These are phyloP conservation scores for Colletotrichum lentis DNA, from an alignment of 2,329 filamentous ascomycete species.

Conservation along the genomic window DNA sequence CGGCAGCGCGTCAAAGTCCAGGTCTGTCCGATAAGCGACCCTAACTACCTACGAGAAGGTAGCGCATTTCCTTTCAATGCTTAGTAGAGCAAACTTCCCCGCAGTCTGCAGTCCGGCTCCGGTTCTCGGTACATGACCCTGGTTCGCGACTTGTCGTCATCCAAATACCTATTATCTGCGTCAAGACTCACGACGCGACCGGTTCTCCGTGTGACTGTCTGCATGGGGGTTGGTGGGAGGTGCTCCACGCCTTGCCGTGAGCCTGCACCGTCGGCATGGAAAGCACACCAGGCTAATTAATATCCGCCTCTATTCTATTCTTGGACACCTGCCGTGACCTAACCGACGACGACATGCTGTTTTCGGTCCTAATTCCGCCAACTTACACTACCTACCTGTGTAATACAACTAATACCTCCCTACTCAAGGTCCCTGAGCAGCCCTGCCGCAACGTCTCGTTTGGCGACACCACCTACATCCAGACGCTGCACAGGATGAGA, in stretches of 20 bases:
- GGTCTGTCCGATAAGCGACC: not conserved
- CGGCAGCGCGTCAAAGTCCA: not conserved
- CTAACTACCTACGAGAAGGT: not conserved
- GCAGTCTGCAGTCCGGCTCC: constrained; percentile 16
- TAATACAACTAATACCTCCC: too few relatives aligned
- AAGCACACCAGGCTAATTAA: not conserved
- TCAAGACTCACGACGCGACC: constrained; percentile 5
- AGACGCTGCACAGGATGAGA: not conserved
- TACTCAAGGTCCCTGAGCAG: not conserved
- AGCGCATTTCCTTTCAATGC: not conserved
- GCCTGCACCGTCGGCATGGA: not conserved
- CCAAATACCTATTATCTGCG: not conserved
- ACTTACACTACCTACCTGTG: not conserved
- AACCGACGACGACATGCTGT: not conserved
- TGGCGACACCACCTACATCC: constrained; percentile 3
- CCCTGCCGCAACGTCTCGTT: constrained; percentile 10
- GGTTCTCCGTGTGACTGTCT: not conserved
- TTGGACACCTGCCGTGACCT: not conserved
- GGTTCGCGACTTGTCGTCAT: not conserved
- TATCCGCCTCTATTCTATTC: constrained; percentile 11
- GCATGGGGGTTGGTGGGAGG: not conserved
- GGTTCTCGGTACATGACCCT: constrained; percentile 28
- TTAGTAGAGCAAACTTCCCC: constrained; percentile 15
- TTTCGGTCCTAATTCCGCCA: constrained; percentile 6
- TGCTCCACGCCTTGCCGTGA: constrained; percentile 3